These are phyloP conservation scores for Vigna hirtella DNA, from an alignment of 306 rosid genomes.

Conservation along the genomic window DNA sequence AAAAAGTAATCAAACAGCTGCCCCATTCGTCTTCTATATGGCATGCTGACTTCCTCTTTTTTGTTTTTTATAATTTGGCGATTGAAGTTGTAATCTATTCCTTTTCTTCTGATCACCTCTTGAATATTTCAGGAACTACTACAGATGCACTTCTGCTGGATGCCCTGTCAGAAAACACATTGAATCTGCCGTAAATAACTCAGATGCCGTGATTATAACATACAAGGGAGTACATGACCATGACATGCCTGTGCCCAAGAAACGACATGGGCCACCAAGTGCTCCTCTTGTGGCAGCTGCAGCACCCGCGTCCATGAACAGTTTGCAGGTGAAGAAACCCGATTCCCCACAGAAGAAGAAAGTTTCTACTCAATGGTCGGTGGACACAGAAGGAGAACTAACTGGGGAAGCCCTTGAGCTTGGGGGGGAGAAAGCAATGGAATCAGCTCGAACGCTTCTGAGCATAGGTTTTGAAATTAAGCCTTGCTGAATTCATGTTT, in stretches of 20 bases:
- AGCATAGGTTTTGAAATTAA: constrained; percentile 99
- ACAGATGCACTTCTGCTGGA: constrained; percentile 98
- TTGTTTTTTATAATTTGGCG: constrained; percentile 7
- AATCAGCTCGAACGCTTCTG: constrained; percentile 93
- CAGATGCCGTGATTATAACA: constrained; percentile 75
- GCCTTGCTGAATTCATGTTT: constrained; percentile 72
- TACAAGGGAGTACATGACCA: constrained; percentile 96
- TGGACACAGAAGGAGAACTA: constrained; percentile 88
- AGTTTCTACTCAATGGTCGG: constrained; percentile 77
- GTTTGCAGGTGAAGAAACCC: constrained; percentile 53
- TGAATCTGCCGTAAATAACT: constrained; percentile 77
- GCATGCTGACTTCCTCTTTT: background rate
- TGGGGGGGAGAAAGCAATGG: constrained; percentile 97
- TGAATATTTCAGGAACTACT: constrained; percentile 81
- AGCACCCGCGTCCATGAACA: constrained; percentile 78
- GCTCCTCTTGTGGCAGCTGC: constrained; percentile 87
- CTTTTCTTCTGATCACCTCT: constrained; percentile 39
- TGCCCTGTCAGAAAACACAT: constrained; percentile 98
- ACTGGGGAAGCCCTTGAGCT: constrained; percentile 93
- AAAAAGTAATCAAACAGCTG: background rate
- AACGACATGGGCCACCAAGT: constrained; percentile 86
- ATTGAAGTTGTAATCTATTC: constrained; percentile 22
- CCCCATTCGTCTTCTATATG: no score
- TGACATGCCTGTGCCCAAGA: constrained; percentile 94
- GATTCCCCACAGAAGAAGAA: constrained; percentile 51